Evolutionary conservation across 371 early-diverging fungal genomes (phyloP).

Genomic region (Mortierella polycephala): DNA sequence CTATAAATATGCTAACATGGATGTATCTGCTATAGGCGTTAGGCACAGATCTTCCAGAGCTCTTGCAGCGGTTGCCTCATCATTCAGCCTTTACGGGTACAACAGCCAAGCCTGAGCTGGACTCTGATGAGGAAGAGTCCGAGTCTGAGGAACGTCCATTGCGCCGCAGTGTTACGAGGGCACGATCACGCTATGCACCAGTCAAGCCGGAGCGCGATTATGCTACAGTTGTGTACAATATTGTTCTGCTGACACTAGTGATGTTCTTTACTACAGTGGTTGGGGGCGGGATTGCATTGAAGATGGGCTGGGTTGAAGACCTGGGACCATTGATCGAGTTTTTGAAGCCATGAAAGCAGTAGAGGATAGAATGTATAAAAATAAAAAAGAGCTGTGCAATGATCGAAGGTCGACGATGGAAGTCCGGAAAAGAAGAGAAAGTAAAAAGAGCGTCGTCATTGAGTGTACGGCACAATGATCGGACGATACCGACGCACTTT

Average conservation of each 20-base stretch:
- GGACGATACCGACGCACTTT: background rate
- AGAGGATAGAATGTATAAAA: no score
- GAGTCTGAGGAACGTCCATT: slow-evolving; percentile 12
- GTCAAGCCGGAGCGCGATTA: slow-evolving; percentile 40
- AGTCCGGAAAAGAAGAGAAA: no score
- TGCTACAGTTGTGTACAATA: slow-evolving; percentile 31
- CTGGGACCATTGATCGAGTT: slow-evolving; percentile 37
- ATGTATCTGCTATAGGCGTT: slow-evolving; percentile 30
- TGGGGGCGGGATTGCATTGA: slow-evolving; percentile 33
- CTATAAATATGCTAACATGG: background rate
- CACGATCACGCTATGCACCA: slow-evolving; percentile 47
- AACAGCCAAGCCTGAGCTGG: slow-evolving; percentile 35
- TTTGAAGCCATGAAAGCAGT: slow-evolving; percentile 18
- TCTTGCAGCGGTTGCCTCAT: slow-evolving; percentile 46
- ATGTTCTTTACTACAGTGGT: slow-evolving; percentile 46
- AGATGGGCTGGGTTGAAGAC: slow-evolving; percentile 46
- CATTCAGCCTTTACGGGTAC: slow-evolving; percentile 46
- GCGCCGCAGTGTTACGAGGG: slow-evolving; percentile 15
- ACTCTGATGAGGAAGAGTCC: slow-evolving; percentile 27
- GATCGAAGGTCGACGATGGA: no score
- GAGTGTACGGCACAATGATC: background rate
- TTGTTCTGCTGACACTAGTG: slow-evolving; percentile 35
- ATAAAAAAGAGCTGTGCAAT: no score
- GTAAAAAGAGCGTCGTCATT: background rate
- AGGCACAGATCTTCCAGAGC: slow-evolving; percentile 52